Base-by-base conservation (phyloP, 768 basidiomycete genomes). In the Suillus placidus region DNA sequence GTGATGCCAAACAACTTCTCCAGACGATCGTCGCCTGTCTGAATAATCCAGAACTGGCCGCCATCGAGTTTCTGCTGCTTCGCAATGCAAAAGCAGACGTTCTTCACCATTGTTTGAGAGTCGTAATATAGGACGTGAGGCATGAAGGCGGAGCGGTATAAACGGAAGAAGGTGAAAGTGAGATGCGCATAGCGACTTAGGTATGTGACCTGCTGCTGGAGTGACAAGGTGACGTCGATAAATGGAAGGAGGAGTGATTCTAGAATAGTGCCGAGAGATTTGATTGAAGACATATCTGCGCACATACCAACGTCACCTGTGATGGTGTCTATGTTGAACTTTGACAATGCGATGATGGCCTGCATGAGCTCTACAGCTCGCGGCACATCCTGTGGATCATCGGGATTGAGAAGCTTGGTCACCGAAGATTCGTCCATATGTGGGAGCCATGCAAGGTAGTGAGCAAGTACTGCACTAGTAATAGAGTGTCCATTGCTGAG, bases 331-430 rank as follows among this genome's bases (percentile, higher is more conserved):
- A 47, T 12, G 2, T 45, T 45, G 20, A 9, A 4, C 7, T 47
- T 47, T 14, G 58, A 37, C 10, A 70, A 18, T 0, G 35, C 34
- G 8, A 57, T 54, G 34, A 71, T 34, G 47, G 65, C 32, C 1
- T 56, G 43, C 20, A 78, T 67, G 2, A 78, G 72, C 52, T 75
- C 67, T 30, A 76, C 69, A 12, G 76, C 73, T 14, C 70, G 62
- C 0, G 77, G 77, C 16, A 78, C 77, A 61, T 78, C 70, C 64
- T 78, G 77, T 5, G 71, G 64, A 67, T 78, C 76, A 32, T 71
- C 70, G 1, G 75, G 76, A 60, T 69, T 69, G 3, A 78, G 68
- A 20, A 79, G 71, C 35, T 4, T 56, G 6, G 16, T 18, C 0
- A 37, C 8, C 1, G 16, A 1, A 9, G 54, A 18, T 18, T 56